Evolutionary conservation across 345 rosid species (phyloP).

Genomic region (thale cress (Arabidopsis thaliana)): DNA sequence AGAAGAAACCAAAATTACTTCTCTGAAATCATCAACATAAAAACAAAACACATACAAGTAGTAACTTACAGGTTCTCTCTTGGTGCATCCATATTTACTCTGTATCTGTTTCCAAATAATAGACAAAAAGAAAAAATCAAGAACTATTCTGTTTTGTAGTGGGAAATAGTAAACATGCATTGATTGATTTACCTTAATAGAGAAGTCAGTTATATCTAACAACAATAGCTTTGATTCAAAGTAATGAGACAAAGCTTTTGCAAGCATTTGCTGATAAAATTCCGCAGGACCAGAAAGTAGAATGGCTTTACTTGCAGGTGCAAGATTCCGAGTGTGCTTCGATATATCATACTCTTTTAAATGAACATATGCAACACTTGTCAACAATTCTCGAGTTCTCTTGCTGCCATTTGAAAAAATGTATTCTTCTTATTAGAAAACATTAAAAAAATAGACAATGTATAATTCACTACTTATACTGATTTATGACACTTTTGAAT

Average conservation of each 20-base stretch:
- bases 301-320: conserved; percentile 89
- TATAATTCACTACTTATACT: background rate
- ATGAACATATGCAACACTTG: conserved; percentile 85
- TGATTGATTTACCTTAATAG: conserved; percentile 63
- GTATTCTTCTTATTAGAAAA: conserved; percentile 22
- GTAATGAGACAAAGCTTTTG: conserved; percentile 84
- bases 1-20: conserved; percentile 21
- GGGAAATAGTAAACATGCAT: background rate
- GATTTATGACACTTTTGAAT: background rate
- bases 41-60: conserved; percentile 7
- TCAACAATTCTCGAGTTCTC: conserved; percentile 67
- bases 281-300: conserved; percentile 91
- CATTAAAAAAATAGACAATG: background rate
- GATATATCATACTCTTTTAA: conserved; percentile 79
- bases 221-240: conserved; percentile 82
- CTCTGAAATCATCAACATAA: conserved; percentile 16
- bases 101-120: conserved; percentile 64
- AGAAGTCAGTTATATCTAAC: conserved; percentile 78
- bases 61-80: conserved; percentile 70
- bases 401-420: conserved; percentile 58
- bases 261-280: conserved; percentile 91
- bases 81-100: conserved; percentile 80
- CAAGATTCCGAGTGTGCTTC: conserved; percentile 86
- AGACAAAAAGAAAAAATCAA: conserved; percentile 6
- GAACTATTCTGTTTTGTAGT: background rate